These are phyloP conservation scores for Allium fistulosum DNA, from an alignment of 106 monocot species.

Conservation along the genomic window DNA sequence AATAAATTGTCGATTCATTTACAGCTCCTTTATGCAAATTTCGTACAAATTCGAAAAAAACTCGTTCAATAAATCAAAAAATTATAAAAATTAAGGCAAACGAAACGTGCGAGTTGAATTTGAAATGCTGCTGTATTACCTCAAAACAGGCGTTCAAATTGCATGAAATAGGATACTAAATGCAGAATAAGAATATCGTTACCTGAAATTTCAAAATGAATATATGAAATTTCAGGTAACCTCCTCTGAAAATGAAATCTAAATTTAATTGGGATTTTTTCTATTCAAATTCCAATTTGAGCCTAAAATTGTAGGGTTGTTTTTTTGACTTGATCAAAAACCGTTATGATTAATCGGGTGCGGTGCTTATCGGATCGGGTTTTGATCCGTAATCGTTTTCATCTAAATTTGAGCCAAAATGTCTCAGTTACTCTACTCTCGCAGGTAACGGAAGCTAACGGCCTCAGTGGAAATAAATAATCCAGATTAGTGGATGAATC, in stretches of 20 bases:
- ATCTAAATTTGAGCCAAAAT: too few species aligned
- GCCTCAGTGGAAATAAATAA: too few species aligned
- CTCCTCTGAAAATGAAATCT: constrained; percentile 2
- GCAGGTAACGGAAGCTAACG: too few species aligned
- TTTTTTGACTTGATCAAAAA: too few species aligned
- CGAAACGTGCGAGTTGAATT: not conserved
- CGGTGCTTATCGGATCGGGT: too few species aligned
- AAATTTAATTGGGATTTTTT: not conserved
- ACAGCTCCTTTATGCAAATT: not conserved
- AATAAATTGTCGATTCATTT: not conserved
- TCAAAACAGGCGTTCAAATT: not conserved
- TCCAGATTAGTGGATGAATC: too few species aligned
- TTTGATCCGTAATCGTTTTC: too few species aligned
- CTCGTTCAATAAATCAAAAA: not conserved
- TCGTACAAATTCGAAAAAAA: not conserved
- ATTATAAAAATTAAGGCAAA: not conserved
- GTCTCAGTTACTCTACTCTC: too few species aligned
- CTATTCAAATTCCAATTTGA: not conserved
- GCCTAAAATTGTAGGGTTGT: too few species aligned
- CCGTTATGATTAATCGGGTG: too few species aligned
- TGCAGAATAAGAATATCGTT: not conserved
- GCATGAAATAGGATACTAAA: not conserved
- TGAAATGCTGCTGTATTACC: not conserved
- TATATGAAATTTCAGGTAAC: constrained; percentile 6
- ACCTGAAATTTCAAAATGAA: constrained; percentile 4